phyloP scores from a whole-genome alignment of 2,329 filamentous ascomycete species.

The Penicillium hordei region DNA sequence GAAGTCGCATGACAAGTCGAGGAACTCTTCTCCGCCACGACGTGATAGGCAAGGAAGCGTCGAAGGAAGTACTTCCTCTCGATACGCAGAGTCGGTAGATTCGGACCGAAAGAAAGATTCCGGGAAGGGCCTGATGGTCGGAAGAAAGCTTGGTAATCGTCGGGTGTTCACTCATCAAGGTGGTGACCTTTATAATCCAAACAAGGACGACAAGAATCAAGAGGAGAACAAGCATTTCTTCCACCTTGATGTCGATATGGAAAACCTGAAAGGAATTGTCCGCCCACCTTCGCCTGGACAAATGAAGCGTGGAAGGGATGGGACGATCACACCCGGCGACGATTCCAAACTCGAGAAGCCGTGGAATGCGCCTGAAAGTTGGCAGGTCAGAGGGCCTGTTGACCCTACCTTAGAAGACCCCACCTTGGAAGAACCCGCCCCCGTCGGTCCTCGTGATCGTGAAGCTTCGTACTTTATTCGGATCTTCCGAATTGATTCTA shows the following conservation, averaged over 20 bases:
- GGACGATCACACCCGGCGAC: constrained; percentile 31
- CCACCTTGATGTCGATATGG: constrained; percentile 81
- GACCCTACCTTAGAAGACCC: constrained; percentile 26
- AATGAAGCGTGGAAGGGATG: constrained; percentile 38
- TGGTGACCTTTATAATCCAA: constrained; percentile 25
- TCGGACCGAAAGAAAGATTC: constrained; percentile 40
- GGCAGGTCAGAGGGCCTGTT: constrained; percentile 74
- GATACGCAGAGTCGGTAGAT: constrained; percentile 33
- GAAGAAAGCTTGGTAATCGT: constrained; percentile 36
- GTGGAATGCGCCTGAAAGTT: constrained; percentile 96
- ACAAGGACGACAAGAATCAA: constrained; percentile 33
- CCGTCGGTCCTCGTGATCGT: constrained; percentile 54
- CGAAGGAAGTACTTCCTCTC: constrained; percentile 29
- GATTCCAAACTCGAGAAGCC: constrained; percentile 16
- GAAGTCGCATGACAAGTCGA: constrained; percentile 30
- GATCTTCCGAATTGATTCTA: constrained; percentile 89
- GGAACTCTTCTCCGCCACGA: constrained; percentile 35
- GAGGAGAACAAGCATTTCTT: constrained; percentile 62
- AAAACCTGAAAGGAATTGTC: constrained; percentile 88
- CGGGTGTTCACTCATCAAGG: constrained; percentile 33
- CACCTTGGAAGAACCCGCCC: constrained; percentile 1
- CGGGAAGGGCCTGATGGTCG: constrained; percentile 35
- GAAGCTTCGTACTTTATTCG: constrained; percentile 86
- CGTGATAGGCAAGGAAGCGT: constrained; percentile 39
- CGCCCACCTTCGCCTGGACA: constrained; percentile 70